Evolutionary conservation across 2,329 filamentous ascomycete genomes (phyloP).

Genomic region (Zymoseptoria tritici): DNA sequence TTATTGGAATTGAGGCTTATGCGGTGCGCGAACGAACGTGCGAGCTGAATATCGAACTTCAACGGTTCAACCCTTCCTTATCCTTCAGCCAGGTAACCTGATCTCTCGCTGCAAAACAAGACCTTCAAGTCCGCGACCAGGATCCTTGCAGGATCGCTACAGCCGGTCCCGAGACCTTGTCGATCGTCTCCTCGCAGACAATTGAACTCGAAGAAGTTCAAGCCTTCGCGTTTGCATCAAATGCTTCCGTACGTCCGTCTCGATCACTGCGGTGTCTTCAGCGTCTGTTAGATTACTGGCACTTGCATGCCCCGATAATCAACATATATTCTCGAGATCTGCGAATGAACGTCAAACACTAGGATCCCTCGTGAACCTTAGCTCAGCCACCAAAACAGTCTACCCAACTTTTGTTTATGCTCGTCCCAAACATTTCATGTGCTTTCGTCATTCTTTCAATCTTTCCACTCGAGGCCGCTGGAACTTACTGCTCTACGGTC

Average conservation of each 20-base stretch:
- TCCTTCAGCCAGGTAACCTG: neutral
- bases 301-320: neutral
- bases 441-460: neutral
- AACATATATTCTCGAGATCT: neutral
- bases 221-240: neutral
- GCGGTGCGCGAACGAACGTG: too few relatives aligned
- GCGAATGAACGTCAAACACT: neutral
- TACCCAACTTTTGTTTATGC: neutral
- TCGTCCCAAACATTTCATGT: neutral
- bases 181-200: neutral
- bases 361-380: neutral
- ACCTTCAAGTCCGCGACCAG: neutral
- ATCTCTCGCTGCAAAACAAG: neutral
- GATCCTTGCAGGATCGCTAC: neutral
- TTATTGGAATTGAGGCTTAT: neutral
- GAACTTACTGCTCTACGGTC: neutral
- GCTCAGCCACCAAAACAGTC: neutral
- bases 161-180: neutral
- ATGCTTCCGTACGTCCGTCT: neutral
- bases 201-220: neutral
- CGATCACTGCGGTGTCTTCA: neutral
- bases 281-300: neutral
- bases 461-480: neutral
- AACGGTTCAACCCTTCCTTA: neutral
- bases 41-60: neutral